A percentile compares a stretch with the other conserved stretches of the same genome.
Conservation (phyloP, 2,329 filamentous ascomycete species). For the Verticillium isaacii region DNA sequence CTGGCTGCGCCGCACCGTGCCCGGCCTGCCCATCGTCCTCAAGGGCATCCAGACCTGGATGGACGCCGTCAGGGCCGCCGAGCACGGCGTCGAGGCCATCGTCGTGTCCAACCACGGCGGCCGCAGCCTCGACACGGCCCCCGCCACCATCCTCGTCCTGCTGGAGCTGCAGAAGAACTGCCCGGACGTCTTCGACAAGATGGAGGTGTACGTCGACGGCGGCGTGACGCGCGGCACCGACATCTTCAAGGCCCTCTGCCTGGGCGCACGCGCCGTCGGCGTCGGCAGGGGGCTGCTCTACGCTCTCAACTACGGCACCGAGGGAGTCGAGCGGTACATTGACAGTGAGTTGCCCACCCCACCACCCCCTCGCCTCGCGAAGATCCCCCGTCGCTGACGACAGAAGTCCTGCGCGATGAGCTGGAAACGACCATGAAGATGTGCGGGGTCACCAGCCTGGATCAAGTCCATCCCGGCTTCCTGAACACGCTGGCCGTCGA, state of each 20-base stretch:
- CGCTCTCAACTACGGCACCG: conserved; percentile 55
- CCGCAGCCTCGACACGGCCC: conserved; percentile 43
- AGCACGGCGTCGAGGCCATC: conserved; percentile 61
- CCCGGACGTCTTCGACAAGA: conserved; percentile 52
- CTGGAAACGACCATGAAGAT: conserved; percentile 62
- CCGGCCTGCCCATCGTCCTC: conserved; percentile 52
- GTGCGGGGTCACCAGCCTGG: conserved; percentile 57
- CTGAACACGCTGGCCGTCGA: conserved; percentile 50
- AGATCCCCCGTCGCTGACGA: background rate
- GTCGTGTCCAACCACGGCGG: conserved; percentile 70
- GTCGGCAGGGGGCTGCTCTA: conserved; percentile 59
- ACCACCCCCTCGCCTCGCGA: background rate
- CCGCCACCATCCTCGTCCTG: conserved; percentile 52
- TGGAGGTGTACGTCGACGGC: conserved; percentile 62
- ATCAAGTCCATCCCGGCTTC: conserved; percentile 56
- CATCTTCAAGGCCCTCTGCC: conserved; percentile 61
- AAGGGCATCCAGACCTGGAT: conserved; percentile 67
- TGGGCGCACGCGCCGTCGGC: conserved; percentile 60
- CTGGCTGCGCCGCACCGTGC: conserved; percentile 57
- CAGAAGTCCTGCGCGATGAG: conserved; percentile 50
- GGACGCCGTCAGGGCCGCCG: conserved; percentile 57
- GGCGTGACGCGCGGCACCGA: conserved; percentile 62
- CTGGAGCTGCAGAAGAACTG: conserved; percentile 59
- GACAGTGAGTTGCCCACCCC: conserved; percentile 38
- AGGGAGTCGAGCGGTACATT: conserved; percentile 49